phyloP scores from a whole-genome alignment of 2,329 filamentous ascomycete species.

The Aspergillus transmontanensis region DNA sequence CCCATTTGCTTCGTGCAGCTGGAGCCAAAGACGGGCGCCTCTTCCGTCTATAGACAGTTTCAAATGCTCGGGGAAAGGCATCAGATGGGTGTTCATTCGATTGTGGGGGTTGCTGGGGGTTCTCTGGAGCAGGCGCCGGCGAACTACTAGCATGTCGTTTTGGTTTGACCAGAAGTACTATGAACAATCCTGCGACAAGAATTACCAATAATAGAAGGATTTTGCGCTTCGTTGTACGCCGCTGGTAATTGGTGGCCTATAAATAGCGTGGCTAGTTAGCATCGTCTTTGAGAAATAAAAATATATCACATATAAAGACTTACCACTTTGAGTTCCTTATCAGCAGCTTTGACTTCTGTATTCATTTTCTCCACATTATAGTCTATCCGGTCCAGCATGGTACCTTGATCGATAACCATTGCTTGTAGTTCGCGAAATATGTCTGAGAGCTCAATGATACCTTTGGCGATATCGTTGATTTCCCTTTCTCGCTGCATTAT shows the following conservation, averaged over 20 bases:
- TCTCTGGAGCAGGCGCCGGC: slow-evolving; percentile 10
- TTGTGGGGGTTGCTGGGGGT: slow-evolving; percentile 22
- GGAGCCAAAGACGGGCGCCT: slow-evolving; percentile 25
- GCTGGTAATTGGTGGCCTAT: slow-evolving; percentile 81
- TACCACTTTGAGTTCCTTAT: slow-evolving; percentile 84
- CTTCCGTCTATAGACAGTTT: slow-evolving; percentile 25
- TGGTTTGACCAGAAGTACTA: slow-evolving; percentile 78
- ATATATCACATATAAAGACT: slow-evolving; percentile 21
- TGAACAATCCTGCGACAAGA: slow-evolving; percentile 83
- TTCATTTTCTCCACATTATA: slow-evolving; percentile 97
- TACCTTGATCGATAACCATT: slow-evolving; percentile 93
- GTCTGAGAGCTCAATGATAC: slow-evolving; percentile 94
- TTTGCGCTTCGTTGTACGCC: slow-evolving; percentile 84
- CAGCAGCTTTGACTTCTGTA: slow-evolving; percentile 88
- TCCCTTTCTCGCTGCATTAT: slow-evolving; percentile 93
- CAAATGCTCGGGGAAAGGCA: slow-evolving; percentile 22
- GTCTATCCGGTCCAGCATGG: slow-evolving; percentile 90
- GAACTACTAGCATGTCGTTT: slow-evolving; percentile 47
- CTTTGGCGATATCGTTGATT: slow-evolving; percentile 96
- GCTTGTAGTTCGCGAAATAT: slow-evolving; percentile 94
- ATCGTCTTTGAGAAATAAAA: background rate
- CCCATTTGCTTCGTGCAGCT: slow-evolving; percentile 33
- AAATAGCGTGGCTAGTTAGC: slow-evolving; percentile 11
- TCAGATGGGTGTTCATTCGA: slow-evolving; percentile 24
- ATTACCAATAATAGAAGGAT: slow-evolving; percentile 86